Evolutionary conservation across 2,329 filamentous ascomycete species (phyloP), one percentile per base, ranked within the genome.

Genomic region (Cladosporium halotolerans): DNA sequence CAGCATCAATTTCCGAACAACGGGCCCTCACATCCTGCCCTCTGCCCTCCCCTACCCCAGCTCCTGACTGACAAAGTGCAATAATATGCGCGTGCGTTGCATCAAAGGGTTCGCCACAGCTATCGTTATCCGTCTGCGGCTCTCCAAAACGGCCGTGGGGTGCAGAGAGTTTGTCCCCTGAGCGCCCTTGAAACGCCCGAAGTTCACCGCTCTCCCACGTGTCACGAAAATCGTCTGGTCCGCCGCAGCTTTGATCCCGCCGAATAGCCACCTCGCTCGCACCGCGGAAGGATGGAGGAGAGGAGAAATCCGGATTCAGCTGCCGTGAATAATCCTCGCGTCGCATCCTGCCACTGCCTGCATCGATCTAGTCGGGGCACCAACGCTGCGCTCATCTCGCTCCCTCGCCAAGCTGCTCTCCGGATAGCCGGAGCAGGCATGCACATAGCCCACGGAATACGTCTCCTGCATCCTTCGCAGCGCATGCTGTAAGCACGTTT

Each of bases 401-500:
- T 28, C 23, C 23, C 23, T 28, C 7, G 23, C 23, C 23, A 28
- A 28, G 23, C 23, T 28, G 23, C 23, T 7, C 39, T 48, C 45
- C 45, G 45, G n/a, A 48, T 41, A 48, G 45, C 45, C 45, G 45
- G 45, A 19, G 18, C 45, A 40, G 31, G 45, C 45, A 48, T 32
- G 31, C 45, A 34, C 19, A 45, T 10, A 10, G 39, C 45, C 36
- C 45, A 38, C 45, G 45, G 11, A n/a, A 48, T 48, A 48, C 45
- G 45, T 48, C 40, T 28, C 36, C 45, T 40, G 34, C 36, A 28
- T 40, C 36, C 36, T 41, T 34, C 36, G 36, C 36, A 48, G 36
- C 36, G 10, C n/a, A 38, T 43, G 40, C 19, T n/a, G 13, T 45
- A 9, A 28, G 23, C 23, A 28, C 23, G 23, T 5, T 28, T 3